Percentiles rank a stretch among this genome's conserved stretches.
phyloP scores from a whole-genome alignment of 2,329 filamentous ascomycete species.

The Juglanconis juglandina region DNA sequence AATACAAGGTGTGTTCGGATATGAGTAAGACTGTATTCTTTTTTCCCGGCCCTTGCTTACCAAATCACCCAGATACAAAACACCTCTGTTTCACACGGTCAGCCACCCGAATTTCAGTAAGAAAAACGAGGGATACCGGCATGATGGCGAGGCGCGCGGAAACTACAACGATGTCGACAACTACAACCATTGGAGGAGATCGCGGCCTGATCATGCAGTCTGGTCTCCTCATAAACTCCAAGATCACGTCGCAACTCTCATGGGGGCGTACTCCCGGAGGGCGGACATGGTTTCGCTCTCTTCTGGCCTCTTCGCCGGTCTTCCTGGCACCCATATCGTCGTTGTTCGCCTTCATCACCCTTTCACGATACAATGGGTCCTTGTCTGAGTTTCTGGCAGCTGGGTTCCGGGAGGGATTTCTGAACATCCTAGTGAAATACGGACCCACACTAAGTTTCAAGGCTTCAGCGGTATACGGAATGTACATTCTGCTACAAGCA shows the following conservation, averaged over 20 bases:
- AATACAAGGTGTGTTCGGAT: too few species aligned
- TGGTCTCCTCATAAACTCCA: not conserved
- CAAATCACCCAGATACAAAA: too few species aligned
- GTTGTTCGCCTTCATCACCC: not conserved
- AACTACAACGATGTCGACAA: not conserved
- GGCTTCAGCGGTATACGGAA: not conserved
- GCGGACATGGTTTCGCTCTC: not conserved
- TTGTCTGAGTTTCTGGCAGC: not conserved
- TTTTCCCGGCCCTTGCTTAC: not conserved
- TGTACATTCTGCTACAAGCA: constrained; percentile 10
- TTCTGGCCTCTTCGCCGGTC: not conserved
- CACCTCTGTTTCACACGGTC: too few species aligned
- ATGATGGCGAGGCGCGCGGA: not conserved
- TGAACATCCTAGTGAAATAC: not conserved
- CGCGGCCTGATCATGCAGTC: not conserved
- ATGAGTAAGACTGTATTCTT: not conserved
- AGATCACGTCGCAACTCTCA: not conserved
- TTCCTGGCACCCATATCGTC: not conserved
- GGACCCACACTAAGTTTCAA: not conserved
- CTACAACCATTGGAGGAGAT: not conserved
- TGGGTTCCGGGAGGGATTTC: not conserved
- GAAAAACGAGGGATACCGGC: not conserved
- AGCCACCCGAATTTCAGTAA: not conserved
- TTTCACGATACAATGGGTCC: not conserved
- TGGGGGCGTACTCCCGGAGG: not conserved